Conservation (phyloP, 2,329 filamentous ascomycete genomes). For the Parascedosporium putredinis region DNA sequence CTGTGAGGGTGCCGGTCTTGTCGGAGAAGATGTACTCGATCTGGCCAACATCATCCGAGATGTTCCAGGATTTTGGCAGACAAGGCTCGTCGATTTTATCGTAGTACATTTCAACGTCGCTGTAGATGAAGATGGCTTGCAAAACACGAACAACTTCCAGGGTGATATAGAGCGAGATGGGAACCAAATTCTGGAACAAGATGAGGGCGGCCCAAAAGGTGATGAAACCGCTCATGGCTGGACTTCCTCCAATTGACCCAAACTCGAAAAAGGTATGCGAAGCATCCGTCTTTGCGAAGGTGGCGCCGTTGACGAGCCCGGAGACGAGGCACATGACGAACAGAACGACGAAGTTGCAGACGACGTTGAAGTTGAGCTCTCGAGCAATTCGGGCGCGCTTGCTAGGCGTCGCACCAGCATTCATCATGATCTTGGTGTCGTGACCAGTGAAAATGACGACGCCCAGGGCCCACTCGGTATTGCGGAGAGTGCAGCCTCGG, state of each 20-base stretch:
- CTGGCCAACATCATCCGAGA: conserved; percentile 93
- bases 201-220: conserved; percentile 95
- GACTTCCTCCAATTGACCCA: conserved; percentile 65
- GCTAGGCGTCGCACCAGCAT: conserved; percentile 86
- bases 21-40: conserved; percentile 99
- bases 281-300: conserved; percentile 65
- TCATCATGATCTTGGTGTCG: conserved; percentile 99
- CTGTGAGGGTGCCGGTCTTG: conserved; percentile 95
- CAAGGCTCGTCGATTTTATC: conserved; percentile 88
- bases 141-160: conserved; percentile 89
- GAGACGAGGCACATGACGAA: conserved; percentile 81
- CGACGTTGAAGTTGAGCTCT: conserved; percentile 93
- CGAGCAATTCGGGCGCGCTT: conserved; percentile 87
- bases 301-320: conserved; percentile 73
- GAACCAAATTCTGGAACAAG: conserved; percentile 96
- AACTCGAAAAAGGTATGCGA: conserved; percentile 78
- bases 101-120: conserved; percentile 94
- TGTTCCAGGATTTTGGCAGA: conserved; percentile 97
- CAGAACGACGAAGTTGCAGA: conserved; percentile 90
- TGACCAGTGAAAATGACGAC: conserved; percentile 85
- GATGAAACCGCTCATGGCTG: conserved; percentile 79
- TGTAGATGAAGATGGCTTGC: conserved; percentile 96
- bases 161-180: conserved; percentile 95
- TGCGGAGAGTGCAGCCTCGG: conserved; percentile 84
- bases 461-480: conserved; percentile 92